phyloP scores from a whole-genome alignment of 352 stramenopile genomes.

The Pythium scleroteichum region DNA sequence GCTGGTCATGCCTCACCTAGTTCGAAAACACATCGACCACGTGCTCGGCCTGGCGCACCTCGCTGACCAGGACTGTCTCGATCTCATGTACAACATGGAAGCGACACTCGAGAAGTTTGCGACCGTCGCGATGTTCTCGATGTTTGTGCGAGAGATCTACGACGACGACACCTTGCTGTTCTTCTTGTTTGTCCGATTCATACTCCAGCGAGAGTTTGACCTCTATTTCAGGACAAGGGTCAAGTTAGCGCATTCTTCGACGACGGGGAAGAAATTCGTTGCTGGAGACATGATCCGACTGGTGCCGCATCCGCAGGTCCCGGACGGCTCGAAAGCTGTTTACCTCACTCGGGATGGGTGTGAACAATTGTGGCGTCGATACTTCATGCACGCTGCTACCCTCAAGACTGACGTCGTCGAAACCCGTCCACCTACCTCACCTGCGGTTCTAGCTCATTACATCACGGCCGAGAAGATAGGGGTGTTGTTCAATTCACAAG shows the following conservation, averaged over 20 bases:
- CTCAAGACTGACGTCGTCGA: constrained; percentile 1
- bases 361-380: constrained; percentile 41
- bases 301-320: constrained; percentile 43
- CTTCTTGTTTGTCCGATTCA: constrained; percentile 49
- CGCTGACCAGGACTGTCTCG: constrained; percentile 69
- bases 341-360: constrained; percentile 42
- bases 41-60: constrained; percentile 51
- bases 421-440: constrained; percentile 5
- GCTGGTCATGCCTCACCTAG: constrained; percentile 63
- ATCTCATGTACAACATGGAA: constrained; percentile 75
- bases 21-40: constrained; percentile 49
- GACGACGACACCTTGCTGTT: constrained; percentile 69
- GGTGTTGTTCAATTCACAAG: constrained; percentile 15
- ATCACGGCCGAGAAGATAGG: constrained; percentile 37
- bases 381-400: constrained; percentile 36
- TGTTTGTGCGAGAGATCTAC: constrained; percentile 69
- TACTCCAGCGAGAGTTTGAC: constrained; percentile 54
- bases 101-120: constrained; percentile 43
- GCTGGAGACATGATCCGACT: constrained; percentile 19
- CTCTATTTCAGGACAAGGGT: constrained; percentile 57
- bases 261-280: constrained; percentile 45
- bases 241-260: constrained; percentile 57
- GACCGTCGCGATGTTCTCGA: constrained; percentile 51
- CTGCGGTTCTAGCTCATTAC: constrained; percentile 44
- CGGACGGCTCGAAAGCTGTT: constrained; percentile 62